Evolutionary conservation across 1,284 basidiomycete species (phyloP), one percentile per base, ranked within the genome.

Genomic region (Singerocomus rubriflavus): DNA sequence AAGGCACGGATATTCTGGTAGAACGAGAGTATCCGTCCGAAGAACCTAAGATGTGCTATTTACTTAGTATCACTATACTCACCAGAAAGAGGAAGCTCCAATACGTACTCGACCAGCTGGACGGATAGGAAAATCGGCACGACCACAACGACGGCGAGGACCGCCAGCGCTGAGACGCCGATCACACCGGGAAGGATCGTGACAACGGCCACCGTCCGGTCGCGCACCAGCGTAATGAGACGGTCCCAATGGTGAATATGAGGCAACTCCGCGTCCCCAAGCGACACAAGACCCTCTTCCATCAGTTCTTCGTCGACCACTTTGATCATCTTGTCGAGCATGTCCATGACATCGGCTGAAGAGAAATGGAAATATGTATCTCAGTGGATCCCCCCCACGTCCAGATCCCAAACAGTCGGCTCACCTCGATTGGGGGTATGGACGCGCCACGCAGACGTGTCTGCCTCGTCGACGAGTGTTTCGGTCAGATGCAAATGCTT

Each of bases 321-420:
- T 17, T 50, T 53, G 46, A 64, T 57, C 62, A 68, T 48, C 39
- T 61, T 67, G 21, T 64, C 60, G 1, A 68, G 46, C 51, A 54
- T 57, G 4, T 44, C 32, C 6, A 51, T 35, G 29, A 64, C 53
- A 21, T 64, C 58, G 2, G 36, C 66, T 64, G n/a, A 21, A 25
- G 4, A 25, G 25, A 46, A 5, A 2, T 21, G 6, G 5, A 21
- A 14, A 31, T 5, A 27, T 2, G 5, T 4, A 8, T 26, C 4
- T 46, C 13, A 58, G 30, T n/a, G n/a, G 21, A 4, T 21, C 21
- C 21, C 11, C 21, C 21, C 11, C 31, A 10, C 5, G n/a, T 21
- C 9, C 3, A 1, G 3, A 12, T 0, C 21, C 3, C 9, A 16
- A 37, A n/a, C 6, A 14, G 9, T n/a, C 1, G 5, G 14, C 29